A percentile compares a stretch with the other conserved stretches of the same genome.
Evolutionary conservation across 306 rosid genomes (phyloP).

Genomic region (Sicyos baderoa): DNA sequence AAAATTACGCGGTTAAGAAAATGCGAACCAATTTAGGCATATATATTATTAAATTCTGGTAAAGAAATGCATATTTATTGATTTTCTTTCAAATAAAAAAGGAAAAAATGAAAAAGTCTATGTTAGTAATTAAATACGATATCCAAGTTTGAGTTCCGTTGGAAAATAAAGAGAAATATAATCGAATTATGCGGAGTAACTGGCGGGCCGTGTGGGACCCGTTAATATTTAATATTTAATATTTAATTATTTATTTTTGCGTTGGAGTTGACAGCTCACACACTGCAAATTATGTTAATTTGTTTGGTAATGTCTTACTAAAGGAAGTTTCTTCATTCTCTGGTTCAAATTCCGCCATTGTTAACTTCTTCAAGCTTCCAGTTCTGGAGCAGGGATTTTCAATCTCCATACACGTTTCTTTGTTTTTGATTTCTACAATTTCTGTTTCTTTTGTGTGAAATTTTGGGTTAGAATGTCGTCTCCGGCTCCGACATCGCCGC

Average conservation of each 20-base stretch:
- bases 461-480: slow-evolving; percentile 11
- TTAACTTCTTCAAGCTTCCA: background rate
- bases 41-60: too few species aligned
- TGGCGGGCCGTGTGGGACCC: slow-evolving; percentile 56
- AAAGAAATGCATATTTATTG: background rate
- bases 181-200: slow-evolving; percentile 24
- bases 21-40: too few species aligned
- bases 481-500: slow-evolving; percentile 45
- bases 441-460: background rate
- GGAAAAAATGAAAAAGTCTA: background rate
- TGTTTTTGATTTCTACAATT: background rate
- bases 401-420: background rate
- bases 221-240: background rate
- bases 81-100: background rate
- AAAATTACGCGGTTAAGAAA: too few species aligned
- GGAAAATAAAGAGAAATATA: background rate
- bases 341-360: background rate
- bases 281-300: background rate
- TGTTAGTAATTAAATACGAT: background rate
- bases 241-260: too few species aligned
- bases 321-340: background rate
- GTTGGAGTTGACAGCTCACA: slow-evolving; percentile 17
- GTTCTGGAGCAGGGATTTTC: background rate
- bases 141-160: background rate
- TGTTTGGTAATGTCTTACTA: background rate